These are phyloP conservation scores for Kewa caespitosa DNA, from an alignment of 179 eudicot genomes.

Conservation along the genomic window DNA sequence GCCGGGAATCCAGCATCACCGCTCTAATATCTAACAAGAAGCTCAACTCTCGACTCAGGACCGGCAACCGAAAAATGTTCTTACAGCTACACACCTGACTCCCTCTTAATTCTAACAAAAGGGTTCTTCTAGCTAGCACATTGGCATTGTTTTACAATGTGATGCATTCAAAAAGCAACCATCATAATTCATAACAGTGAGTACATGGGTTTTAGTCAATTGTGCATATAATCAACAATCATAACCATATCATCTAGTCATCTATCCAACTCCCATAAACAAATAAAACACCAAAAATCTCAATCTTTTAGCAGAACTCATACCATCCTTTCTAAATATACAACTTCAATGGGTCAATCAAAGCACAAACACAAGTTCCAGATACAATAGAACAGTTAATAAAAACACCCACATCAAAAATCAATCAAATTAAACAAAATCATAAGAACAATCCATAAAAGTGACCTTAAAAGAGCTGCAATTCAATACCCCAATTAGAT, in stretches of 20 bases:
- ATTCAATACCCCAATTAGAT: neutral
- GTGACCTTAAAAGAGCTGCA: neutral
- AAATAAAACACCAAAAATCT: neutral
- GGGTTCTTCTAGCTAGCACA: neutral
- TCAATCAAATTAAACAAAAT: neutral
- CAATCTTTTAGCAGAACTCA: neutral
- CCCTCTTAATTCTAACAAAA: neutral
- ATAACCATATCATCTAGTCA: neutral
- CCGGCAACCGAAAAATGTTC: neutral
- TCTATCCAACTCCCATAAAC: neutral
- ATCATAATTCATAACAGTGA: neutral
- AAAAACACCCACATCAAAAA: conserved; percentile 3
- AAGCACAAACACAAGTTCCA: conserved; percentile 1
- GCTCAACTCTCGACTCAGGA: neutral
- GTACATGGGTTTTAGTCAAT: neutral
- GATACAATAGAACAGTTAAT: neutral
- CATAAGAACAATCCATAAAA: neutral
- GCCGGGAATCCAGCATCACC: neutral
- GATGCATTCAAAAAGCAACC: neutral
- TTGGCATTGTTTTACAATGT: neutral
- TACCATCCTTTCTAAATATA: neutral
- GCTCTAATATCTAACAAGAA: neutral
- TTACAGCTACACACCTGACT: too few relatives aligned
- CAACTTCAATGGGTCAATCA: neutral
- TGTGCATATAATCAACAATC: neutral